Conservation (phyloP, 169 alveolate species). For the Eimeria necatrix region DNA sequence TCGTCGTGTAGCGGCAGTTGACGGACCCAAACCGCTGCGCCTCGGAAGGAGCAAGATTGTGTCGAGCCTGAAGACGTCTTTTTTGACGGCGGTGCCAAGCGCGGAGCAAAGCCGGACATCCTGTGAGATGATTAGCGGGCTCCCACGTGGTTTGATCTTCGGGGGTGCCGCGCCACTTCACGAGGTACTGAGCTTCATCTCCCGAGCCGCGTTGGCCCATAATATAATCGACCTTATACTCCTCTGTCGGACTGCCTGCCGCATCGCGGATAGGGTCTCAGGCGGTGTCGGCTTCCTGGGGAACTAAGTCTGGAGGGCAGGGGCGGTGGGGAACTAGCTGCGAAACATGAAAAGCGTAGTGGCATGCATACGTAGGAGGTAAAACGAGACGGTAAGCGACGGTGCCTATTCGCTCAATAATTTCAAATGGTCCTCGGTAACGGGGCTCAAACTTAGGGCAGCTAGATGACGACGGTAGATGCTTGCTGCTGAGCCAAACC, state of each 20-base stretch:
- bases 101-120: background rate
- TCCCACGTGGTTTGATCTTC: background rate
- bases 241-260: background rate
- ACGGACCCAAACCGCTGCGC: no score
- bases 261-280: background rate
- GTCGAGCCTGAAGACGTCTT: no score
- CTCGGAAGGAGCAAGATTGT: no score
- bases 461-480: background rate
- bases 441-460: background rate
- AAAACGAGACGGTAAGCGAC: background rate
- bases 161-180: background rate
- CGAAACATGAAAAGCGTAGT: background rate
- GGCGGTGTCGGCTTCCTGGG: background rate
- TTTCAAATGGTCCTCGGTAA: background rate
- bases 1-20: no score
- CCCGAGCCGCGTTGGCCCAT: background rate
- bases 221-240: background rate
- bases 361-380: background rate
- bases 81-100: background rate
- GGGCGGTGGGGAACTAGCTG: background rate
- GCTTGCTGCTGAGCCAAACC: background rate
- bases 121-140: background rate
- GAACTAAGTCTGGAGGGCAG: background rate
- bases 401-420: background rate
- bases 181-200: background rate